Conservation (phyloP, 2,329 filamentous ascomycete species). For the Sphaceloma murrayae region DNA sequence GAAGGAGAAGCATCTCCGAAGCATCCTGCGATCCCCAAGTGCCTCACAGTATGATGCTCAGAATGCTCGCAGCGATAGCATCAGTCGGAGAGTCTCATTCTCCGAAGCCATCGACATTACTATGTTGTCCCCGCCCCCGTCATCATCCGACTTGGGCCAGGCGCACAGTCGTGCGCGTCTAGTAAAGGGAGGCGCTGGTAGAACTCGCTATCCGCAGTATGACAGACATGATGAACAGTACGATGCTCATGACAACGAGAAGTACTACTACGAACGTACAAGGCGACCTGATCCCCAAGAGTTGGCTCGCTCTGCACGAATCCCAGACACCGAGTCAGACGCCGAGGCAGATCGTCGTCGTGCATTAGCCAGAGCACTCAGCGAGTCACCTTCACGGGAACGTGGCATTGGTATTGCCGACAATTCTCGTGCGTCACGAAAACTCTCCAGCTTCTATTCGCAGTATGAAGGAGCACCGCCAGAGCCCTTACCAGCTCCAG, state of each 20-base stretch:
- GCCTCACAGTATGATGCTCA: conserved; percentile 1
- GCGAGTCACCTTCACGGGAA: conserved; percentile 14
- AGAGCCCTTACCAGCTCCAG: not conserved
- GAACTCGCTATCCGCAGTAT: not conserved
- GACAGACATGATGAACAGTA: not conserved
- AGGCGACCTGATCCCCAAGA: conserved; percentile 2
- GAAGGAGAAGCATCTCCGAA: conserved; percentile 5
- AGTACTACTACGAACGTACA: conserved; percentile 9
- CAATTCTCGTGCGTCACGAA: not conserved
- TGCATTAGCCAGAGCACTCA: conserved; percentile 12
- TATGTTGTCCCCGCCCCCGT: conserved; percentile 13
- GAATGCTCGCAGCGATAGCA: conserved; percentile 7
- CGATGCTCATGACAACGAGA: not conserved
- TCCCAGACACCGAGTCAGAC: conserved; percentile 2
- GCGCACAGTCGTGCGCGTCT: not conserved
- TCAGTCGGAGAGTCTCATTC: conserved; percentile 12
- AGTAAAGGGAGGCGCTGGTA: not conserved
- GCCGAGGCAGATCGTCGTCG: conserved; percentile 4
- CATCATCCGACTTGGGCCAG: conserved; percentile 9
- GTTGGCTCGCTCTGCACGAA: not conserved
- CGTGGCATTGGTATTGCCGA: conserved; percentile 12
- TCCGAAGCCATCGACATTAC: conserved; percentile 15
- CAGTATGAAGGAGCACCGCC: not conserved
- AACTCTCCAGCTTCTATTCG: not conserved
- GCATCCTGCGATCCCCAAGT: conserved; percentile 11